Evolutionary conservation across 371 early-diverging fungal genomes (phyloP), one percentile per base, ranked within the genome.

Genomic region (Mucor racemosus): DNA sequence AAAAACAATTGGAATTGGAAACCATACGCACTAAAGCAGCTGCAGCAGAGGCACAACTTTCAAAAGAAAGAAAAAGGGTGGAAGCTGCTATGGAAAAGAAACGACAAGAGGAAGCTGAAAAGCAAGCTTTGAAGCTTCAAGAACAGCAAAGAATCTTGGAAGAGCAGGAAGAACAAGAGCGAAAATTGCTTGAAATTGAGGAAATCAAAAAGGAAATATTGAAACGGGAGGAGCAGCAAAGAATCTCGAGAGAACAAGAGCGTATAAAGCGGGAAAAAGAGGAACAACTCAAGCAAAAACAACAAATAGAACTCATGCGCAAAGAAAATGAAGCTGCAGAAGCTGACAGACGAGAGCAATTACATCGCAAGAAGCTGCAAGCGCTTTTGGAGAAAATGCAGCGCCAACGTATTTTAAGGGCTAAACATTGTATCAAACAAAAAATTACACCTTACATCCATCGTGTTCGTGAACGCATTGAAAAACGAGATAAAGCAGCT

Each of bases 381-480:
- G 35, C 19, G 19, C 33, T 42, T 13, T 35, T 66, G 34, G 58
- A 41, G 7, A 41, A 13, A 34, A 64, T 68, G 40, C 67, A 56
- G 48, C 42, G 64, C 0, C 42, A 72, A 0, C 64, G 60, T 1
- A 21, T 57, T n/a, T 39, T 5, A 14, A 60, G 31, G 9, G 34
- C 44, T 4, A 41, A 46, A 10, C 7, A 21, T 0, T n/a, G n/a
- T 15, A 44, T 44, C 13, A 10, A 46, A 14, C 53, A 21, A n/a
- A 46, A 13, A 15, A 19, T 66, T 15, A 26, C 10, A 26, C 65
- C 65, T 0, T 63, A 50, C 54, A 10, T 70, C 0, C 26, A 63
- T 11, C 63, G 64, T 17, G 68, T 62, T 2, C 64, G 76, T 31
- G 26, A 21, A 9, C 62, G 65, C 6, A 64, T 76, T 15, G 35